Percentiles rank a stretch among this genome's conserved stretches.
Conservation (phyloP, 2,329 filamentous ascomycete species). For the Aspergillus brasiliensis region DNA sequence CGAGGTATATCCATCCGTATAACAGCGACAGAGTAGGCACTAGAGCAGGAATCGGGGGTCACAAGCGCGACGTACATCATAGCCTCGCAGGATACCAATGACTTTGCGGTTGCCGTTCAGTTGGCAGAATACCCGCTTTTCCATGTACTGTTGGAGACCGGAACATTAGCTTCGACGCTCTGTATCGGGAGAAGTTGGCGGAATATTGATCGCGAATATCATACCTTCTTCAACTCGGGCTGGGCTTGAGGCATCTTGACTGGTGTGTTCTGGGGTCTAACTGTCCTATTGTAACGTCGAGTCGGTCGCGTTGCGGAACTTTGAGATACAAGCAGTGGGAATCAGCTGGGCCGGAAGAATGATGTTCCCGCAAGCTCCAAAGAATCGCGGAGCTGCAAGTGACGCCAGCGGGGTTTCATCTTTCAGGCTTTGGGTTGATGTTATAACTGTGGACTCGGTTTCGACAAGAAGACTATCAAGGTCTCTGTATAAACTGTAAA, state of each 20-base stretch:
- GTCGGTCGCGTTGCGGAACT: slow-evolving; percentile 29
- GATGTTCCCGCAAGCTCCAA: slow-evolving; percentile 35
- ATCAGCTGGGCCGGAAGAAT: slow-evolving; percentile 37
- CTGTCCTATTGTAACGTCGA: slow-evolving; percentile 27
- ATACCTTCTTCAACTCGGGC: slow-evolving; percentile 97
- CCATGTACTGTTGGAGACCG: slow-evolving; percentile 74
- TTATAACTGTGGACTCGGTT: neutral
- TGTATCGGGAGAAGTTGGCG: neutral
- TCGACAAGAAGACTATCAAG: neutral
- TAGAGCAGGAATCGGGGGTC: too few species aligned
- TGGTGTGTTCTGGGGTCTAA: slow-evolving; percentile 20
- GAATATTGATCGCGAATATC: slow-evolving; percentile 16
- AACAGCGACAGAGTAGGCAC: neutral
- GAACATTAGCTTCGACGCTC: slow-evolving; percentile 5
- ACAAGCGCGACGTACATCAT: slow-evolving; percentile 71
- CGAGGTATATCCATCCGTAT: too few species aligned
- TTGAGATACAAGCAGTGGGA: slow-evolving; percentile 29
- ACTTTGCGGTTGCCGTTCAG: slow-evolving; percentile 98
- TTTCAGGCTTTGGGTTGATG: neutral
- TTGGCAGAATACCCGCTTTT: slow-evolving; percentile 97
- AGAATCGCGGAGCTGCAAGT: slow-evolving; percentile 16
- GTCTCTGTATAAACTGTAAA: slow-evolving; percentile 1
- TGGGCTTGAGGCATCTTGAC: slow-evolving; percentile 94
- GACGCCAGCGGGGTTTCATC: neutral
- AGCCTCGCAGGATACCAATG: slow-evolving; percentile 88